A percentile compares a stretch with the other conserved stretches of the same genome.
phyloP scores from a whole-genome alignment of 306 rosid species.

The Morella rubra region DNA sequence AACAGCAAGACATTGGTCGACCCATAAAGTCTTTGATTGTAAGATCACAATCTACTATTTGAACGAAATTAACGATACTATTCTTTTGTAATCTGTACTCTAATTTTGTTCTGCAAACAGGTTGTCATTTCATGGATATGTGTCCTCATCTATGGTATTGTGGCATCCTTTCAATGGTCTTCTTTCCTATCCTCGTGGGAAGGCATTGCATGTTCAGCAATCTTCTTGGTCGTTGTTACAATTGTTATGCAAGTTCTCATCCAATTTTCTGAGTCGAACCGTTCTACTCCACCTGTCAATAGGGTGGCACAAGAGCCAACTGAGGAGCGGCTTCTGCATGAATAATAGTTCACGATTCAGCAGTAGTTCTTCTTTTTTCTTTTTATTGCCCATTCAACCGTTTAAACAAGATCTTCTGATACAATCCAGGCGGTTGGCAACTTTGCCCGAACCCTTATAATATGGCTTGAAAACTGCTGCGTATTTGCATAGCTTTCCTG shows the following conservation, averaged over 20 bases:
- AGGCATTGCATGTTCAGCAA: constrained; percentile 47
- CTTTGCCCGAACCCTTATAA: not conserved
- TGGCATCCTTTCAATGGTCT: constrained; percentile 43
- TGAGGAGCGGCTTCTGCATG: constrained; percentile 48
- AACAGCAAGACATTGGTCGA: constrained; percentile 45
- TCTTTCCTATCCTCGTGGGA: constrained; percentile 67
- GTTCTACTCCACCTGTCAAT: constrained; percentile 33
- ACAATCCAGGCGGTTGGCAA: not conserved
- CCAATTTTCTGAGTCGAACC: constrained; percentile 59
- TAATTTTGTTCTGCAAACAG: constrained; percentile 39
- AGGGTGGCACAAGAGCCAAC: constrained; percentile 43
- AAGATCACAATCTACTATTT: constrained; percentile 20
- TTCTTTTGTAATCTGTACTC: not conserved
- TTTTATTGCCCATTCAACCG: too few relatives aligned
- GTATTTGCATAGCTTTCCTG: not conserved
- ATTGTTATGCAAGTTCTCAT: constrained; percentile 65
- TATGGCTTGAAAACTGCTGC: constrained; percentile 14
- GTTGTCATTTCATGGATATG: constrained; percentile 58
- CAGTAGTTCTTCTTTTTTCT: too few relatives aligned
- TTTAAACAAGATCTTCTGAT: not conserved
- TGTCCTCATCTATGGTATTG: constrained; percentile 40
- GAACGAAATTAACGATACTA: not conserved
- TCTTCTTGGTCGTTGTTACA: constrained; percentile 45
- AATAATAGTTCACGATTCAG: constrained; percentile 22
- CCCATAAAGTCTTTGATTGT: constrained; percentile 65